Evolutionary conservation across 2,329 filamentous ascomycete species (phyloP).

Genomic region (Aspergillus japonicus): DNA sequence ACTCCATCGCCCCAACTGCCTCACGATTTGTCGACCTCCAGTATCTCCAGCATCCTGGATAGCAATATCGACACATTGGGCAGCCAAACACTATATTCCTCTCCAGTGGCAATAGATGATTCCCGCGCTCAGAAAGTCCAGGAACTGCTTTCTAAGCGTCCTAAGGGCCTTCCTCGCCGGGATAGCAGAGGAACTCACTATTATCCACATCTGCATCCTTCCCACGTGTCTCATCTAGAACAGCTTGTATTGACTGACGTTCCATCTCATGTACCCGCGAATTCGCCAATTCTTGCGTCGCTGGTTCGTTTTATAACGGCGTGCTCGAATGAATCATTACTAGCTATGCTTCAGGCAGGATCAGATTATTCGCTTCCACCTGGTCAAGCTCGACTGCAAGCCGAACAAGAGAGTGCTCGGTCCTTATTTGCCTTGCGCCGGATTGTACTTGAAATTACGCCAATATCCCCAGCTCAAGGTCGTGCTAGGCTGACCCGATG

Average conservation of each 20-base stretch:
- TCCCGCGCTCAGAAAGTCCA: slow-evolving; percentile 35
- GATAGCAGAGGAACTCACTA: slow-evolving; percentile 24
- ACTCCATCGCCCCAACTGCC: not conserved
- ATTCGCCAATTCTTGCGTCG: slow-evolving; percentile 43
- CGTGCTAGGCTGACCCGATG: slow-evolving; percentile 30
- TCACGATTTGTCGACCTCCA: slow-evolving; percentile 8
- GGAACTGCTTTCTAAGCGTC: slow-evolving; percentile 40
- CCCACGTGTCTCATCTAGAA: slow-evolving; percentile 54
- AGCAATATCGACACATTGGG: slow-evolving; percentile 6
- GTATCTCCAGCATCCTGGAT: not conserved
- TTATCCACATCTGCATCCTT: slow-evolving; percentile 51
- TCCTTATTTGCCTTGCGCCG: slow-evolving; percentile 55
- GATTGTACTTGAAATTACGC: slow-evolving; percentile 57
- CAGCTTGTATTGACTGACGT: slow-evolving; percentile 59
- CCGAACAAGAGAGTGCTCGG: slow-evolving; percentile 50
- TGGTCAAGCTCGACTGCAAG: slow-evolving; percentile 50
- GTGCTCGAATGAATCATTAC: slow-evolving; percentile 55
- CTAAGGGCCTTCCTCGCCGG: slow-evolving; percentile 32
- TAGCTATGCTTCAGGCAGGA: slow-evolving; percentile 53
- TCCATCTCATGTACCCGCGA: slow-evolving; percentile 45
- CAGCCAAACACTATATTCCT: slow-evolving; percentile 18
- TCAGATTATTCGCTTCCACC: slow-evolving; percentile 61
- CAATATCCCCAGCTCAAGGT: slow-evolving; percentile 23
- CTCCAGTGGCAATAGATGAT: slow-evolving; percentile 23
- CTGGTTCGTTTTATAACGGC: slow-evolving; percentile 56